A percentile compares a stretch with the other conserved stretches of the same genome.
phyloP scores from a whole-genome alignment of 2,329 filamentous ascomycete species.

The Fusarium beomiforme region DNA sequence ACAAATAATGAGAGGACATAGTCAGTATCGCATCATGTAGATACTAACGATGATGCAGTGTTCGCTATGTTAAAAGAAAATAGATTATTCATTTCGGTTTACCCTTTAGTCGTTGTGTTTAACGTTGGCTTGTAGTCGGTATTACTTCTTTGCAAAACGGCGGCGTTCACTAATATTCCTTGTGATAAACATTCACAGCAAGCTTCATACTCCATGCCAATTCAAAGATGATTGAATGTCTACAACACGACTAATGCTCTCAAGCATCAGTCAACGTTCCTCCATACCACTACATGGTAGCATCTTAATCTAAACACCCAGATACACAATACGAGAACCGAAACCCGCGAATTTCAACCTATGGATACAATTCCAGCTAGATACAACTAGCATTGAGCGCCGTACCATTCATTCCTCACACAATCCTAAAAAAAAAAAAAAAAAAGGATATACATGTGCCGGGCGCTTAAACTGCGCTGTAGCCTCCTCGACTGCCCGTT shows the following conservation, averaged over 20 bases:
- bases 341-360: slow-evolving; percentile 21
- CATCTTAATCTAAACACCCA: slow-evolving; percentile 31
- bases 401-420: slow-evolving; percentile 15
- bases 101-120: no score
- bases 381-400: slow-evolving; percentile 43
- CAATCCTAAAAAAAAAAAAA: slow-evolving; percentile 8
- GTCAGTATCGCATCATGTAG: background rate
- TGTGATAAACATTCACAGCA: background rate
- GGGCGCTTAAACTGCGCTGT: slow-evolving; percentile 81
- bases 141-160: background rate
- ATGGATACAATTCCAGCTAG: slow-evolving; percentile 42
- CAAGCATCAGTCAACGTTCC: background rate
- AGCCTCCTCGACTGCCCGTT: slow-evolving; percentile 85
- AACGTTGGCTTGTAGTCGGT: background rate
- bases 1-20: background rate
- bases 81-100: background rate
- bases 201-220: background rate
- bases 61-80: background rate
- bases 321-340: slow-evolving; percentile 28
- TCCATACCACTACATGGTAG: slow-evolving; percentile 11
- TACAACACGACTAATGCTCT: background rate
- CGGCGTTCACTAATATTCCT: background rate
- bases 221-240: background rate
- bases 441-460: background rate
- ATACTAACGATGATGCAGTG: background rate